Conservation (phyloP, 2,329 filamentous ascomycete genomes). For the Camillea tinctor region DNA sequence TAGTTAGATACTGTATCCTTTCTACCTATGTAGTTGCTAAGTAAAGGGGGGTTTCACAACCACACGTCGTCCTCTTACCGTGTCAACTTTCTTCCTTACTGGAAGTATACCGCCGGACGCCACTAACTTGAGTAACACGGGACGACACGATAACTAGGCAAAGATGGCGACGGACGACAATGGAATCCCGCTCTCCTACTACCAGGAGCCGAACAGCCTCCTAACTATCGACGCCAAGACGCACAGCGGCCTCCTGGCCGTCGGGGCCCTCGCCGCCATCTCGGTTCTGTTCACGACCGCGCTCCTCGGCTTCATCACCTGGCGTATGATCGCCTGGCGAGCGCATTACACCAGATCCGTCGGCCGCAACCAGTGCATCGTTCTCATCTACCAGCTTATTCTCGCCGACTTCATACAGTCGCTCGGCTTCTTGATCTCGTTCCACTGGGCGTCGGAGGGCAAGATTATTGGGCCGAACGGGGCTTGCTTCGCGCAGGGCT, state of each 20-base stretch:
- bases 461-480: conserved; percentile 43
- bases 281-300: conserved; percentile 43
- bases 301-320: conserved; percentile 44
- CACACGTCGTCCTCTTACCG: not conserved
- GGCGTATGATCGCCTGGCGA: conserved; percentile 43
- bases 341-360: conserved; percentile 31
- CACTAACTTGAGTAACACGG: not conserved
- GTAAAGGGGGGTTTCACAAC: not conserved
- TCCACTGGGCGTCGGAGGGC: conserved; percentile 48
- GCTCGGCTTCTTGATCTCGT: conserved; percentile 48
- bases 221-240: conserved; percentile 13
- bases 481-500: conserved; percentile 53
- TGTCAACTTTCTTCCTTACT: not conserved
- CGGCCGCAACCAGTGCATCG: conserved; percentile 48
- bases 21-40: not conserved
- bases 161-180: conserved; percentile 16
- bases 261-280: conserved; percentile 44
- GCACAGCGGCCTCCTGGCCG: conserved; percentile 39
- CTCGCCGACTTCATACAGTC: conserved; percentile 51
- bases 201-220: conserved; percentile 22
- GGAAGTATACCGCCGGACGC: not conserved
- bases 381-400: conserved; percentile 55
- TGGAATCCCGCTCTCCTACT: conserved; percentile 18
- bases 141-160: not conserved
- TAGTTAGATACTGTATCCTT: not conserved